phyloP scores from a whole-genome alignment of 257 asterid genomes.

The Nicotiana noctiflora region DNA sequence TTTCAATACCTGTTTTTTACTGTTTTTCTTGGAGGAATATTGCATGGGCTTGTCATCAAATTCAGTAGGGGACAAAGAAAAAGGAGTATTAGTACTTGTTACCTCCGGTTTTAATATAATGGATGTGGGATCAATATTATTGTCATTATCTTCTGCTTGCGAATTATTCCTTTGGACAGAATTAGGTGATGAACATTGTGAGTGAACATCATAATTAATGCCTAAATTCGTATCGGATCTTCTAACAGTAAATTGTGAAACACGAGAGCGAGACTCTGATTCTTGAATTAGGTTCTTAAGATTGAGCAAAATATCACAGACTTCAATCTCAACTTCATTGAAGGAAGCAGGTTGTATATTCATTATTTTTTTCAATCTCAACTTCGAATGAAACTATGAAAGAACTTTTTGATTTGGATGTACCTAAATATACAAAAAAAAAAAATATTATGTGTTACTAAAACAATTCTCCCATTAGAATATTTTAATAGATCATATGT shows the following conservation, averaged over 20 bases:
- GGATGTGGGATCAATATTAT: not conserved
- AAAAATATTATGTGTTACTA: too few species aligned
- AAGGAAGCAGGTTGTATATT: conserved; percentile 4
- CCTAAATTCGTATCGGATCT: conserved; percentile 16
- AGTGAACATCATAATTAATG: not conserved
- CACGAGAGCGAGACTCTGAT: not conserved
- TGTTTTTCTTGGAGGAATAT: conserved; percentile 9
- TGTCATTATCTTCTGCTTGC: not conserved
- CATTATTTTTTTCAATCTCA: too few species aligned
- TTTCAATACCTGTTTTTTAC: conserved; percentile 28
- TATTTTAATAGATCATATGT: too few species aligned
- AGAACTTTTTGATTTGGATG: not conserved
- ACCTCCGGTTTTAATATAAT: conserved; percentile 15
- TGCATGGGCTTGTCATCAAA: conserved; percentile 31
- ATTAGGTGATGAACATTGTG: not conserved
- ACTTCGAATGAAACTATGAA: not conserved
- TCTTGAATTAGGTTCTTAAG: conserved; percentile 1
- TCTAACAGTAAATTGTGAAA: not conserved
- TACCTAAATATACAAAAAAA: too few species aligned
- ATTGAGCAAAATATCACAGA: conserved; percentile 33
- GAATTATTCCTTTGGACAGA: not conserved
- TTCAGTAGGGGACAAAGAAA: conserved; percentile 37
- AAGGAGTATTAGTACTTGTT: conserved; percentile 55
- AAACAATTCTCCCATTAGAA: too few species aligned
- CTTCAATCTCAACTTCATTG: conserved; percentile 31